phyloP scores from a whole-genome alignment of 768 basidiomycete genomes.

The Termitomyces sp. region DNA sequence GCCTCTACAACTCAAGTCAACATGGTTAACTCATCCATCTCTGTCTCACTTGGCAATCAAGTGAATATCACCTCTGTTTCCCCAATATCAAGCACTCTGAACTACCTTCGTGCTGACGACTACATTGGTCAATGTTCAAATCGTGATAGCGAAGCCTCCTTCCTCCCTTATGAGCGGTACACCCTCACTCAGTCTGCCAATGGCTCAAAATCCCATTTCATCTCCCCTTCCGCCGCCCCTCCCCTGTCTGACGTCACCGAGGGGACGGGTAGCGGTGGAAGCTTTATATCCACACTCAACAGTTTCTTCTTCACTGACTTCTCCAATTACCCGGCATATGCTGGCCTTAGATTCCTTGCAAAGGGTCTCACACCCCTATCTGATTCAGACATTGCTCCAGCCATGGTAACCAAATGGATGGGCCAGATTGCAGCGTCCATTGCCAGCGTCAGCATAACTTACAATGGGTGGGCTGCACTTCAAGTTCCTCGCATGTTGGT shows the following conservation, averaged over 20 bases:
- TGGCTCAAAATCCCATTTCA: slow-evolving; percentile 7
- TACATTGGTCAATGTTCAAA: no score
- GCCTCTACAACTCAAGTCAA: slow-evolving; percentile 1
- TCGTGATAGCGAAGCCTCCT: neutral
- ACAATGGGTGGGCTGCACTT: slow-evolving; percentile 18
- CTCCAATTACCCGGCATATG: neutral
- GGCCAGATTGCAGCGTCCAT: slow-evolving; percentile 16
- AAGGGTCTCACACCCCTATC: neutral
- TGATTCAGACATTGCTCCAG: neutral
- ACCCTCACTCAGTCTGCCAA: slow-evolving; percentile 6
- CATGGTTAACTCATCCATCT: neutral
- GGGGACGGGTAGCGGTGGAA: slow-evolving; percentile 11
- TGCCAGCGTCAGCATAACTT: slow-evolving; percentile 11
- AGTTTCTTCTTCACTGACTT: neutral
- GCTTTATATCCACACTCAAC: neutral
- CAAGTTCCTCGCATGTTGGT: slow-evolving; percentile 7
- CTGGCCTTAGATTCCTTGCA: neutral
- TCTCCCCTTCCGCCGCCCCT: neutral
- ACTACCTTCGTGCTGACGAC: neutral
- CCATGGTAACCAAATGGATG: slow-evolving; percentile 6
- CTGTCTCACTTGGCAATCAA: neutral
- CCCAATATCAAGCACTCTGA: neutral
- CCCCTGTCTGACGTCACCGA: neutral
- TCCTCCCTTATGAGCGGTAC: slow-evolving; percentile 11
- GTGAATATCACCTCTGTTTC: neutral